phyloP scores from a whole-genome alignment of 768 basidiomycete genomes.

The Russula vinacea region DNA sequence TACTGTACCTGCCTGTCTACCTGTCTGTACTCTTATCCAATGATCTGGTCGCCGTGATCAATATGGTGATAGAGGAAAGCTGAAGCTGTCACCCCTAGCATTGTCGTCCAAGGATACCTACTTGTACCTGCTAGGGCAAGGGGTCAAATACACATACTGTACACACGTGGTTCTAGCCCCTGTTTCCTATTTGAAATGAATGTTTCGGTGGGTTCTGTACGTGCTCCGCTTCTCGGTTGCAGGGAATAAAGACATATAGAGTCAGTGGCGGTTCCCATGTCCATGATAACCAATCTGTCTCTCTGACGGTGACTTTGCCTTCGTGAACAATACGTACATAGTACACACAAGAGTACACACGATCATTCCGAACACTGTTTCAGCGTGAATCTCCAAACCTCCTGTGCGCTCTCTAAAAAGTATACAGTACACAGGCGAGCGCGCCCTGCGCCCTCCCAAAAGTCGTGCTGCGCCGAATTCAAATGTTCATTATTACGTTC shows the following conservation, averaged over 20 bases:
- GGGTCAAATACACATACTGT: no score
- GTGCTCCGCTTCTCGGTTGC: neutral
- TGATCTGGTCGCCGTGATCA: neutral
- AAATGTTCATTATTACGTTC: neutral
- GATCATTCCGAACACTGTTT: neutral
- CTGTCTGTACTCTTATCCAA: neutral
- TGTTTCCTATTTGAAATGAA: no score
- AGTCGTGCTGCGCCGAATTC: neutral
- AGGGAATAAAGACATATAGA: constrained; percentile 4
- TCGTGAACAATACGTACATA: neutral
- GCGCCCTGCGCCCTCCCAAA: neutral
- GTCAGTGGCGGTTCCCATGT: constrained; percentile 1
- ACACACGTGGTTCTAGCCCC: no score
- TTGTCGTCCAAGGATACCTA: neutral
- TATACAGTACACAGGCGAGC: neutral
- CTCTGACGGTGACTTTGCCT: neutral
- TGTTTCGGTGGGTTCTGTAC: no score
- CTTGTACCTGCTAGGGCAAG: no score
- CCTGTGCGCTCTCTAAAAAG: neutral
- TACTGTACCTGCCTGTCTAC: neutral
- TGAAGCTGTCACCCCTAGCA: neutral
- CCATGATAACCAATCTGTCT: neutral
- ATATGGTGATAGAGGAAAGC: no score
- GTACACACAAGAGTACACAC: no score
- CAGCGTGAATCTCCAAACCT: neutral